Evolutionary conservation across 768 basidiomycete genomes (phyloP).

Genomic region (Tylopilus felleus): DNA sequence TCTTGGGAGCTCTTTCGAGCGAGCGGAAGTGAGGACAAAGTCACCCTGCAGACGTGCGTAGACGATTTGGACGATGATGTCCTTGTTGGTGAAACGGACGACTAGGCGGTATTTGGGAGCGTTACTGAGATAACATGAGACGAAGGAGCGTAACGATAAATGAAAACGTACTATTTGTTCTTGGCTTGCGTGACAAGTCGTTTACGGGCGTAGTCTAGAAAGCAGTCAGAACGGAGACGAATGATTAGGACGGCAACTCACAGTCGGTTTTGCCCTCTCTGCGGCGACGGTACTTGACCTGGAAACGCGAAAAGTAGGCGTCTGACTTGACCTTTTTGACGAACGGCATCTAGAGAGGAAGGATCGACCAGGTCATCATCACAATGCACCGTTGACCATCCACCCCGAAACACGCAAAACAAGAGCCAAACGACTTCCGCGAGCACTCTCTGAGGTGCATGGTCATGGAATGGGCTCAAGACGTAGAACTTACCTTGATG

Average conservation of each 20-base stretch:
- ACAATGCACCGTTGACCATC: conserved; percentile 25
- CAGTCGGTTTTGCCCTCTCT: conserved; percentile 99
- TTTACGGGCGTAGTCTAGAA: conserved; percentile 92
- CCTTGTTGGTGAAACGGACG: conserved; percentile 97
- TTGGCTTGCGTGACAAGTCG: conserved; percentile 96
- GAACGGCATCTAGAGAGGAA: conserved; percentile 74
- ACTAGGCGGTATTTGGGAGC: conserved; percentile 98
- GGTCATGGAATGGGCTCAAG: neutral
- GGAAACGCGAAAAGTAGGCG: conserved; percentile 97
- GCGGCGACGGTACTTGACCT: conserved; percentile 97
- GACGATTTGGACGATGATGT: conserved; percentile 92
- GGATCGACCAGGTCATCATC: conserved; percentile 30
- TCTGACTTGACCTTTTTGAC: conserved; percentile 95
- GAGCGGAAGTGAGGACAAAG: conserved; percentile 85
- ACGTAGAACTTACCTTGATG: conserved; percentile 39
- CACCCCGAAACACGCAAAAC: conserved; percentile 20
- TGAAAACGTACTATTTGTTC: conserved; percentile 85
- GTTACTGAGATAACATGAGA: conserved; percentile 50
- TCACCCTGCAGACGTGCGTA: conserved; percentile 98
- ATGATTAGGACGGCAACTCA: conserved; percentile 35
- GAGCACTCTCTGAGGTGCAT: neutral
- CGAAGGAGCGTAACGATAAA: neutral
- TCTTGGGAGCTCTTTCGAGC: conserved; percentile 86
- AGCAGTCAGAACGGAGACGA: conserved; percentile 7
- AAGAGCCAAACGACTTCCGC: neutral